Conservation (phyloP, 2,329 filamentous ascomycete species). For the Pseudogymnoascus sp. region DNA sequence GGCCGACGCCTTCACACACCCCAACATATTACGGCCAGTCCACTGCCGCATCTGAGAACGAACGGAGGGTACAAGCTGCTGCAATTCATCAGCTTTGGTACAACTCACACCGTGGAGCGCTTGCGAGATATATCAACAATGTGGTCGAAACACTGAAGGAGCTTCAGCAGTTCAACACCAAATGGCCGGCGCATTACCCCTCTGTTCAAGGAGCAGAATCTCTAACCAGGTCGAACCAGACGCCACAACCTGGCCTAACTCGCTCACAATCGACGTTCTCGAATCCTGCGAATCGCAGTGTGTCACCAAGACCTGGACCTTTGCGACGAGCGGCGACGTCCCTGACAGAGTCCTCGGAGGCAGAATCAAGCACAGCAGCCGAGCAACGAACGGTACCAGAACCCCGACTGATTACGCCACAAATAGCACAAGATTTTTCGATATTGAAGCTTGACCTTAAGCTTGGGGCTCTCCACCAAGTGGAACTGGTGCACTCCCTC, state of each 20-base stretch:
- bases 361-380: constrained; percentile 68
- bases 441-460: constrained; percentile 92
- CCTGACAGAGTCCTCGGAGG: constrained; percentile 46
- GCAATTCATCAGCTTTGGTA: constrained; percentile 92
- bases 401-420: constrained; percentile 79
- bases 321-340: constrained; percentile 68
- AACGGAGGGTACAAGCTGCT: constrained; percentile 63
- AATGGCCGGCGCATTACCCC: constrained; percentile 94
- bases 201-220: constrained; percentile 61
- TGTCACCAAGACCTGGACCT: constrained; percentile 37
- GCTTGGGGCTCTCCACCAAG: constrained; percentile 75
- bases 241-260: constrained; percentile 49
- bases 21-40: constrained; percentile 22
- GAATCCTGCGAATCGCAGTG: constrained; percentile 20
- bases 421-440: constrained; percentile 93
- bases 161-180: constrained; percentile 80
- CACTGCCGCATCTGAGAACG: constrained; percentile 45
- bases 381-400: constrained; percentile 56
- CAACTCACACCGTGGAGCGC: constrained; percentile 80
- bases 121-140: constrained; percentile 80
- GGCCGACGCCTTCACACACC: constrained; percentile 37
- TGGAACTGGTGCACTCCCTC: constrained; percentile 87
- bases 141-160: constrained; percentile 78
- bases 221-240: constrained; percentile 37
- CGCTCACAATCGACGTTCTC: constrained; percentile 53